A percentile compares a stretch with the other conserved stretches of the same genome.
Evolutionary conservation across 305 asterid genomes (phyloP).

Genomic region (Solanum aculeatissimum): DNA sequence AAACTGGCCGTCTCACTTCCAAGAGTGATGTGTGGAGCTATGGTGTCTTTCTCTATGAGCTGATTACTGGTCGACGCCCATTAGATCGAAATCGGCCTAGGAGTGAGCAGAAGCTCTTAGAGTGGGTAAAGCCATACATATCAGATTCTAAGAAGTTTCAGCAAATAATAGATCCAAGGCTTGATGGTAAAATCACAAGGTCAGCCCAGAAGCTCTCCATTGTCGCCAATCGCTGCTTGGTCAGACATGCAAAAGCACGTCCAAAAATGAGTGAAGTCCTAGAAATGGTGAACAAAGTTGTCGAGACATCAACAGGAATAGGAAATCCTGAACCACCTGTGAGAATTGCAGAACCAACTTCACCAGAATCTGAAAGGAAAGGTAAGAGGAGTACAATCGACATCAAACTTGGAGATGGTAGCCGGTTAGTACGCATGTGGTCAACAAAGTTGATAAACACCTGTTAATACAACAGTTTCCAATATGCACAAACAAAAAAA

Average conservation of each 20-base stretch:
- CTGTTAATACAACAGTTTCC: conserved; percentile 11
- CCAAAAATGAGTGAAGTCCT: conserved; percentile 86
- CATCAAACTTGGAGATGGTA: conserved; percentile 33
- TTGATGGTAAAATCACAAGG: conserved; percentile 38
- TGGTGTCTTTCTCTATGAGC: conserved; percentile 90
- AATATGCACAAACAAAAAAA: background rate
- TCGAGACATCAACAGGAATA: conserved; percentile 31
- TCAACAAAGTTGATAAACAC: conserved; percentile 39
- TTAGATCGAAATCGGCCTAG: conserved; percentile 79
- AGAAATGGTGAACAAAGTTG: conserved; percentile 57
- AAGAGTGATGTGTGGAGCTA: conserved; percentile 95
- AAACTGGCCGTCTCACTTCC: conserved; percentile 84
- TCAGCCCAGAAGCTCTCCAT: conserved; percentile 84
- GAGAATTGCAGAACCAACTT: conserved; percentile 11
- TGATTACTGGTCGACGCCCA: conserved; percentile 89
- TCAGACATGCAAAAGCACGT: conserved; percentile 56
- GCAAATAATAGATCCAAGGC: conserved; percentile 71
- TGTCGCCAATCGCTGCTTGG: conserved; percentile 83
- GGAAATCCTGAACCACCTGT: conserved; percentile 43
- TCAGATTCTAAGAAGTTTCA: conserved; percentile 75
- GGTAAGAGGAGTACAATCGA: conserved; percentile 51
- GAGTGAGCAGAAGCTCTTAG: conserved; percentile 80
- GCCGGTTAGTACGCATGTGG: conserved; percentile 49
- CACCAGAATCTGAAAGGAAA: conserved; percentile 22
- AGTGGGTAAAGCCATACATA: conserved; percentile 87